A percentile compares a stretch with the other conserved stretches of the same genome.
Evolutionary conservation across 2,329 filamentous ascomycete species (phyloP).

Genomic region (Apiospora pterosperma): DNA sequence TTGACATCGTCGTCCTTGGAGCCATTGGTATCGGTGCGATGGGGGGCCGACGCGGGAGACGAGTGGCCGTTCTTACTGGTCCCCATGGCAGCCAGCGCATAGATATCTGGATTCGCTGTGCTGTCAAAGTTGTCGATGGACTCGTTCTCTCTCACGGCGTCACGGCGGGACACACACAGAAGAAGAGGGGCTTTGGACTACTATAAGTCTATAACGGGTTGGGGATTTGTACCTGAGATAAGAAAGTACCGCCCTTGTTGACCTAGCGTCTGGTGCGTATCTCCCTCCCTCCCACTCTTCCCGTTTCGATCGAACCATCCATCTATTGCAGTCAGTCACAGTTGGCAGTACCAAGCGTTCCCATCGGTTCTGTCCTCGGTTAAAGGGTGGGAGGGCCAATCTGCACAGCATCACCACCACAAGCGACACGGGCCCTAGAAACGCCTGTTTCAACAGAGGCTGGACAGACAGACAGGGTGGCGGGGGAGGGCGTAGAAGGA

Average conservation of each 20-base stretch:
- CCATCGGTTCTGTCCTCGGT: not conserved
- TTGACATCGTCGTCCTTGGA: not conserved
- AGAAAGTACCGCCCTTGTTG: not conserved
- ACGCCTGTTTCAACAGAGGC: not conserved
- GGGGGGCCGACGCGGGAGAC: not conserved
- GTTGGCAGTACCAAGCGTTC: not conserved
- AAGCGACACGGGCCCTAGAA: not conserved
- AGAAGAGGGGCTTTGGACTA: no score
- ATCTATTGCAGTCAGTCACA: not conserved
- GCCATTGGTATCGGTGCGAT: not conserved
- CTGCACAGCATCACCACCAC: not conserved
- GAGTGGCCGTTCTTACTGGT: not conserved
- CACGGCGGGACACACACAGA: not conserved
- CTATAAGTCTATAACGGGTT: no score
- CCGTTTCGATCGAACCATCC: not conserved
- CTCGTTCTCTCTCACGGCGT: not conserved
- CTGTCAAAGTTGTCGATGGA: conserved; percentile 4
- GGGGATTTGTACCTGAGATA: no score
- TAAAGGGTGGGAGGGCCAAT: not conserved
- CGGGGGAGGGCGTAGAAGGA: not conserved
- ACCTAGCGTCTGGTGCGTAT: not conserved
- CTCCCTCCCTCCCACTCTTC: not conserved
- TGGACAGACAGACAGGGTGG: not conserved
- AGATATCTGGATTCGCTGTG: conserved; percentile 18
- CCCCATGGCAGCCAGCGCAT: conserved; percentile 16